A percentile compares a stretch with the other conserved stretches of the same genome.
These are phyloP conservation scores for Penicillium freii DNA, from an alignment of 2,329 filamentous ascomycete species.

Conservation along the genomic window DNA sequence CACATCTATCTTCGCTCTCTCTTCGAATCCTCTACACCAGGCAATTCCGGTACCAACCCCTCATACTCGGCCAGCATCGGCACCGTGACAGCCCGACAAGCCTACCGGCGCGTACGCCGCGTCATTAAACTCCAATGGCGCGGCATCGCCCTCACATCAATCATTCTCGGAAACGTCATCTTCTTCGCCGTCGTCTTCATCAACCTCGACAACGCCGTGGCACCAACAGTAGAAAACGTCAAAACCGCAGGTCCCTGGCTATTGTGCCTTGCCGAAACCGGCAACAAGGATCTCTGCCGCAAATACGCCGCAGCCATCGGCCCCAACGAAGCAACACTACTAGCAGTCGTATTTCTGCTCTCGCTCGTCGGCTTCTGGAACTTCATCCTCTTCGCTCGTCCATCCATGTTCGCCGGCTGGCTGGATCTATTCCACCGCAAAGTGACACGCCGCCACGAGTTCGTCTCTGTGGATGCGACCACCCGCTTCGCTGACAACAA, in stretches of 20 bases:
- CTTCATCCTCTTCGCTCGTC: constrained; percentile 75
- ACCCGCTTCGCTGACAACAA: constrained; percentile 62
- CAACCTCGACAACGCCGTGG: constrained; percentile 72
- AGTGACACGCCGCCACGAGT: constrained; percentile 62
- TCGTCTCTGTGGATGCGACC: constrained; percentile 81
- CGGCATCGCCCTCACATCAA: constrained; percentile 81
- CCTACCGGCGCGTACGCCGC: constrained; percentile 80
- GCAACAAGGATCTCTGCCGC: constrained; percentile 67
- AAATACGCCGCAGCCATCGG: constrained; percentile 60
- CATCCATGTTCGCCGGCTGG: constrained; percentile 86
- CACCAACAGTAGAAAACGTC: constrained; percentile 55
- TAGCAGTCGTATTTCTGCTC: constrained; percentile 78
- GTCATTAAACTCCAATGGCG: constrained; percentile 93
- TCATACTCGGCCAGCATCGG: constrained; percentile 73
- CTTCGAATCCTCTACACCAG: constrained; percentile 61
- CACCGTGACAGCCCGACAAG: constrained; percentile 79
- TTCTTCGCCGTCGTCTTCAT: constrained; percentile 94
- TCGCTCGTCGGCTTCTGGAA: constrained; percentile 85
- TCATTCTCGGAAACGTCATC: constrained; percentile 87
- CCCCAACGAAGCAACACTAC: constrained; percentile 72
- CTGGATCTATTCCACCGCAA: constrained; percentile 57
- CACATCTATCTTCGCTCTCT: constrained; percentile 89
- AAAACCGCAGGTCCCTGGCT: constrained; percentile 65
- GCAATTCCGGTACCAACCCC: constrained; percentile 56
- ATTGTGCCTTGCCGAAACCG: constrained; percentile 62